Percentiles rank a stretch among this genome's conserved stretches.
Conservation (phyloP, 169 alveolate species). For the Eimeria praecox region DNA sequence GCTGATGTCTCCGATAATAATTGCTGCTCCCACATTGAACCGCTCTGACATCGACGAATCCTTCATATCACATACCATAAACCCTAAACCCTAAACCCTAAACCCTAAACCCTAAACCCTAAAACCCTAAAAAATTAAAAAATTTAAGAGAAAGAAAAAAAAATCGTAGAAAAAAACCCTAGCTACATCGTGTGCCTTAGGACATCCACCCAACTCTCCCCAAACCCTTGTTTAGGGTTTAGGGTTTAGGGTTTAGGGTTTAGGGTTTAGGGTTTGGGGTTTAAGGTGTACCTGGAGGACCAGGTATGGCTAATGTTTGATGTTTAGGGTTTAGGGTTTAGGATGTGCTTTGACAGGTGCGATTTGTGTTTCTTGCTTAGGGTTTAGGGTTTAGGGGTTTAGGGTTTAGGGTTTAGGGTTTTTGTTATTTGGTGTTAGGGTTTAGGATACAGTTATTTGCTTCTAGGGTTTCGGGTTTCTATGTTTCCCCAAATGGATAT, state of each 20-base stretch:
- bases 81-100: not conserved
- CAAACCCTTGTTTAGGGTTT: too few relatives aligned
- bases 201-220: too few relatives aligned
- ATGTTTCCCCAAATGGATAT: too few relatives aligned
- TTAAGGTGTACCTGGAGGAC: too few relatives aligned
- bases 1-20: conserved; percentile 89
- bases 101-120: too few relatives aligned
- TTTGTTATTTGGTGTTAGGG: not conserved
- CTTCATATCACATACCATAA: conserved; percentile 69
- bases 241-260: conserved; percentile 2
- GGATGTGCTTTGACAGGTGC: too few relatives aligned
- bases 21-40: conserved; percentile 94
- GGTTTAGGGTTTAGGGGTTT: not conserved
- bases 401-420: conserved; percentile 10
- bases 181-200: too few relatives aligned
- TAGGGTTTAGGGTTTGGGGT: not conserved
- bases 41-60: conserved; percentile 85
- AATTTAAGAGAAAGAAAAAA: too few relatives aligned
- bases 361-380: too few relatives aligned
- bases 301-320: too few relatives aligned
- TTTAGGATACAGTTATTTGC: not conserved
- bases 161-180: too few relatives aligned
- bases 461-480: not conserved
- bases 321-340: not conserved
- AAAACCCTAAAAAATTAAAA: not conserved